Percentiles rank a stretch among this genome's conserved stretches.
Conservation (phyloP, 306 rosid genomes). For the Fragaria ananassa region DNA sequence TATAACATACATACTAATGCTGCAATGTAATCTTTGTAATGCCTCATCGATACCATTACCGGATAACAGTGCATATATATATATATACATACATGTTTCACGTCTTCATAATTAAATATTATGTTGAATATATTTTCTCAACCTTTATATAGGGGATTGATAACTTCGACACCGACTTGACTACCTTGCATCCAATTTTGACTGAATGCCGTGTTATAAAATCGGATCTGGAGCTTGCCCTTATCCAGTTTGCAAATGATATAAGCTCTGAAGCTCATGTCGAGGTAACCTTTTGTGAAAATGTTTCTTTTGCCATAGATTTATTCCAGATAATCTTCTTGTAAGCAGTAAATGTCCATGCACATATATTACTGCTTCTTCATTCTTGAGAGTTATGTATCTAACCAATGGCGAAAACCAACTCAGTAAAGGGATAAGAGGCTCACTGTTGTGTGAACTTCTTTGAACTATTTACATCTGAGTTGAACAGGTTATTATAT, state of each 20-base stretch:
- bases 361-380: background rate
- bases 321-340: background rate
- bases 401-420: background rate
- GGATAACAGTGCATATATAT: background rate
- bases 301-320: background rate
- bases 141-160: slow-evolving; percentile 53
- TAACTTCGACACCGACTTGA: slow-evolving; percentile 61
- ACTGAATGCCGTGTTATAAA: slow-evolving; percentile 86
- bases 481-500: background rate
- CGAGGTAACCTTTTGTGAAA: slow-evolving; percentile 48
- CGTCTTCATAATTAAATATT: slow-evolving; percentile 2
- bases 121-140: slow-evolving; percentile 11
- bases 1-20: background rate
- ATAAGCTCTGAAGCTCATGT: slow-evolving; percentile 94
- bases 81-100: background rate
- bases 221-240: slow-evolving; percentile 76
- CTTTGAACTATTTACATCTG: background rate
- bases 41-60: background rate
- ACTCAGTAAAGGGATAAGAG: background rate
- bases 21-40: background rate
- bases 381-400: background rate
- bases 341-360: background rate
- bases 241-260: slow-evolving; percentile 85
- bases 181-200: slow-evolving; percentile 76
- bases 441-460: background rate